These are phyloP conservation scores for Dactylellina drechsleri DNA, from an alignment of 2,329 filamentous ascomycete genomes.

Conservation along the genomic window DNA sequence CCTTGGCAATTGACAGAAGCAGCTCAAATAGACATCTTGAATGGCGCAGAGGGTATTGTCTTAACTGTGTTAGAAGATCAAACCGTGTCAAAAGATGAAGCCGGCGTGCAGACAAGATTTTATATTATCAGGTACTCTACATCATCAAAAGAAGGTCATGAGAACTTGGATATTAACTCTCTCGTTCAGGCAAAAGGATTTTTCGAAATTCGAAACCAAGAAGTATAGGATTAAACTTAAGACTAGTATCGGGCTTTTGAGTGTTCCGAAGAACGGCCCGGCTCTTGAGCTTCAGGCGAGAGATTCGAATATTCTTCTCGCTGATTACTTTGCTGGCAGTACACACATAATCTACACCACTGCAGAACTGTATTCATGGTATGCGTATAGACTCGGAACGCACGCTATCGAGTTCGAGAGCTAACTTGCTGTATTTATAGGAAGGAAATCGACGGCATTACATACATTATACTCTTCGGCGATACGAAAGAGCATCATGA, in stretches of 20 bases:
- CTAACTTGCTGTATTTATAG: background rate
- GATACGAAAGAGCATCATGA: slow-evolving; percentile 73
- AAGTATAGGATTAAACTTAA: slow-evolving; percentile 36
- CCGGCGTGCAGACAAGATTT: slow-evolving; percentile 52
- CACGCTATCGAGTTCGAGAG: too few species aligned
- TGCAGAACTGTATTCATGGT: slow-evolving; percentile 75
- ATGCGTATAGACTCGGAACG: background rate
- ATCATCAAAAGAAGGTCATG: too few species aligned
- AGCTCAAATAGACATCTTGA: slow-evolving; percentile 35
- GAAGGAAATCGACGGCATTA: slow-evolving; percentile 70
- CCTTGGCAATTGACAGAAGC: slow-evolving; percentile 60
- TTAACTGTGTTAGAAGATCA: slow-evolving; percentile 52
- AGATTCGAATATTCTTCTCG: slow-evolving; percentile 67
- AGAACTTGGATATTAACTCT: background rate
- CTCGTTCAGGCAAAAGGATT: slow-evolving; percentile 33
- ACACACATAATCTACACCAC: slow-evolving; percentile 73
- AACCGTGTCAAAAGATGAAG: slow-evolving; percentile 10
- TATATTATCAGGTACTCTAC: slow-evolving; percentile 35
- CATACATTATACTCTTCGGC: slow-evolving; percentile 73
- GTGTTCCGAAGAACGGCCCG: slow-evolving; percentile 18
- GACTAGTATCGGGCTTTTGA: slow-evolving; percentile 33
- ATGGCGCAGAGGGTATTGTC: slow-evolving; percentile 29
- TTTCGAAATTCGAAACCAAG: slow-evolving; percentile 40
- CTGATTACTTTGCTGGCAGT: slow-evolving; percentile 73
- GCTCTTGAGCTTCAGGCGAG: slow-evolving; percentile 39